phyloP scores from a whole-genome alignment of 306 rosid genomes.

The Luffa aegyptiaca region DNA sequence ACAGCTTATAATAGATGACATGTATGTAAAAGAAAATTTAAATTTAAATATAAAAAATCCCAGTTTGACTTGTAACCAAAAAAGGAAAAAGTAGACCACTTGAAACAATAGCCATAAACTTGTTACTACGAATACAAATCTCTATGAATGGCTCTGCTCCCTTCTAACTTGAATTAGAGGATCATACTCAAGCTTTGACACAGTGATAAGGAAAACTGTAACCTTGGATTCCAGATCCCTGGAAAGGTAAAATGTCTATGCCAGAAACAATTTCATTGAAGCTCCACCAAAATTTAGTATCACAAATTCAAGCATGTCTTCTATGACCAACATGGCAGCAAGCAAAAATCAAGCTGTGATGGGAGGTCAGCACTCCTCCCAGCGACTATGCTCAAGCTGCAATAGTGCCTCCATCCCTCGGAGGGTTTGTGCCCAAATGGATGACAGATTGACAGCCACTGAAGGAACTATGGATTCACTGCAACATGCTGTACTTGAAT shows the following conservation, averaged over 20 bases:
- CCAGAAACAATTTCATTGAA: neutral
- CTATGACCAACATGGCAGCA: neutral
- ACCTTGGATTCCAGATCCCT: neutral
- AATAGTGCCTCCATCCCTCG: neutral
- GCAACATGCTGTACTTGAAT: neutral
- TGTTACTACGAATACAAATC: neutral
- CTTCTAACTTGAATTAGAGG: neutral
- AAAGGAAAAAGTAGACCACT: neutral
- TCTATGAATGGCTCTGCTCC: neutral
- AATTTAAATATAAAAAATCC: no score
- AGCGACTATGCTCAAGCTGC: neutral
- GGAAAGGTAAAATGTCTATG: neutral
- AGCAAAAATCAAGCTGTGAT: neutral
- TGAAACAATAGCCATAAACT: neutral
- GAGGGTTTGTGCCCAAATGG: neutral
- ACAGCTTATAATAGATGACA: neutral
- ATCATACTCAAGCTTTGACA: neutral
- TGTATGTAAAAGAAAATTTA: neutral
- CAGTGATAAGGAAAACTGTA: neutral
- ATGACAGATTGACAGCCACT: neutral
- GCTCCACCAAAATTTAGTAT: neutral
- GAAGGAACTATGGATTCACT: neutral
- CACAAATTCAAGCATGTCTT: neutral
- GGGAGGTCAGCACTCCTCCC: neutral
- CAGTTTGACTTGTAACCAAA: no score